These are phyloP conservation scores for Saccharata proteae DNA, from an alignment of 2,329 filamentous ascomycete species.

Conservation along the genomic window DNA sequence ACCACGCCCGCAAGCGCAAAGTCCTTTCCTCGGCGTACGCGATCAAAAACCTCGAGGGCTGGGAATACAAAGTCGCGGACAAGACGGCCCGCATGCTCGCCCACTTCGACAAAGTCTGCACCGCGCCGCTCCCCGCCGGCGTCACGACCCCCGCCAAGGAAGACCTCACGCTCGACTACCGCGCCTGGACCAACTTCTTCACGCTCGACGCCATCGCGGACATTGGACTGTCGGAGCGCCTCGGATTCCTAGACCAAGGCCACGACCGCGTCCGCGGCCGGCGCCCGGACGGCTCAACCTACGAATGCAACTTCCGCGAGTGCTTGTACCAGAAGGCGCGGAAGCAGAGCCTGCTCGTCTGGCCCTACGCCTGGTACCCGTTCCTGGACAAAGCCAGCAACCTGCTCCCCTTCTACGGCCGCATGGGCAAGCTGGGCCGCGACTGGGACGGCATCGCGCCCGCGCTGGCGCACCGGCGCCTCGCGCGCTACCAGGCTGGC, in stretches of 20 bases:
- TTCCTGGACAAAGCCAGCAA: conserved; percentile 36
- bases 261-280: conserved; percentile 33
- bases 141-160: conserved; percentile 14
- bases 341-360: conserved; percentile 39
- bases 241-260: conserved; percentile 41
- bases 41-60: conserved; percentile 12
- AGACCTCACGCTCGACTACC: conserved; percentile 39
- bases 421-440: conserved; percentile 9
- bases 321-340: conserved; percentile 39
- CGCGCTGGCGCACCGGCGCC: conserved; percentile 31
- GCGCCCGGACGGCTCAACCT: conserved; percentile 33
- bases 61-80: conserved; percentile 11
- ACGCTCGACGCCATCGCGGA: conserved; percentile 45
- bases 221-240: conserved; percentile 40
- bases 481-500: conserved; percentile 29
- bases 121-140: conserved; percentile 19
- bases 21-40: conserved; percentile 14
- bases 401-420: conserved; percentile 32
- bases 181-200: conserved; percentile 44
- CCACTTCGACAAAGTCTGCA: conserved; percentile 33
- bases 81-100: conserved; percentile 17
- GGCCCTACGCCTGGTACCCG: conserved; percentile 41
- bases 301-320: conserved; percentile 37
- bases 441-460: conserved; percentile 26
- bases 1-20: conserved; percentile 16